phyloP scores from a whole-genome alignment of 768 basidiomycete genomes.

The Lepiota subincarnata region DNA sequence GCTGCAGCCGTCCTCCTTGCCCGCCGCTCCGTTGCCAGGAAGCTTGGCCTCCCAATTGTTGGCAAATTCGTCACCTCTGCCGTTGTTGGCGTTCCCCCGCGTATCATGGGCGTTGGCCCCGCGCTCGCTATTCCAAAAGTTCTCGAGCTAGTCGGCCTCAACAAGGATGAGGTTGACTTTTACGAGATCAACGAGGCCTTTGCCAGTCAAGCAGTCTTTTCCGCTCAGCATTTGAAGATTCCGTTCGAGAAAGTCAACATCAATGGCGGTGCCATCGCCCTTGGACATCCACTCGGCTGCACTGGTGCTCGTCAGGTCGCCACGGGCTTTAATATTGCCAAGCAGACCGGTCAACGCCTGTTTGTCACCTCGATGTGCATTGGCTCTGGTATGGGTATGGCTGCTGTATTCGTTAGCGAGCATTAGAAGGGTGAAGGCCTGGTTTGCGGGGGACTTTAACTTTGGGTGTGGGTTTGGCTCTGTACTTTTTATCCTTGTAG shows the following conservation, averaged over 20 bases:
- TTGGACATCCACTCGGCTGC: constrained; percentile 85
- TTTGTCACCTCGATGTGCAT: constrained; percentile 93
- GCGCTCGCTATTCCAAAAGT: constrained; percentile 81
- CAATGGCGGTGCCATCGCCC: constrained; percentile 84
- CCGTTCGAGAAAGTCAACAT: constrained; percentile 79
- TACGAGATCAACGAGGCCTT: constrained; percentile 94
- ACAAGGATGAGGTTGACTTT: constrained; percentile 75
- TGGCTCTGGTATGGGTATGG: constrained; percentile 90
- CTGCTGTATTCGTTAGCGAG: constrained; percentile 81
- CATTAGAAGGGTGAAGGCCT: constrained; percentile 36
- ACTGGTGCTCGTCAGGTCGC: constrained; percentile 88
- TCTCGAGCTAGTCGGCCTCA: constrained; percentile 63
- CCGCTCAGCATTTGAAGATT: constrained; percentile 63
- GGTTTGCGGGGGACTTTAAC: too few relatives aligned
- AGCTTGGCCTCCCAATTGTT: constrained; percentile 79
- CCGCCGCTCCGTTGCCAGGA: constrained; percentile 74
- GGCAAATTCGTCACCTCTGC: constrained; percentile 78
- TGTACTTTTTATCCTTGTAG: too few relatives aligned
- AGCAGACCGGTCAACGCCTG: constrained; percentile 68
- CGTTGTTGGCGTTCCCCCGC: constrained; percentile 77
- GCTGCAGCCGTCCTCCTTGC: constrained; percentile 87
- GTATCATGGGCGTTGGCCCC: constrained; percentile 90
- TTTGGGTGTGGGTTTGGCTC: too few relatives aligned
- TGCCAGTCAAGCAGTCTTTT: constrained; percentile 77
- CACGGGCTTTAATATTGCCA: constrained; percentile 78